These are phyloP conservation scores for Effrenium voratum DNA, from an alignment of 73 alveolate species.

Conservation along the genomic window DNA sequence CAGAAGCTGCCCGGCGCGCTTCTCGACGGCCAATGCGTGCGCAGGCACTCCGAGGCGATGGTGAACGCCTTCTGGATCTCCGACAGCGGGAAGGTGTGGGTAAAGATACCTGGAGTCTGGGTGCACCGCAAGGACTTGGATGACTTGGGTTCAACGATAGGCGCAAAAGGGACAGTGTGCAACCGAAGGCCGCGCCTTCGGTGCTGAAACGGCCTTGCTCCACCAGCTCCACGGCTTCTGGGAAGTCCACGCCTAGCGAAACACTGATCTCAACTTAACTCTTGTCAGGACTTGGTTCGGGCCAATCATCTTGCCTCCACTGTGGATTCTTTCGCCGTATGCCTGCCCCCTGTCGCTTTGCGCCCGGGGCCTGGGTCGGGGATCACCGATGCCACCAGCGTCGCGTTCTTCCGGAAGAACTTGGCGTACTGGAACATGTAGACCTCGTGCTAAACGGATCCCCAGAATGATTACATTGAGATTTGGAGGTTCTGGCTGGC, in stretches of 20 bases:
- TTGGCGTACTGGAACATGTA: slow-evolving; percentile 57
- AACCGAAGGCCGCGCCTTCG: slow-evolving; percentile 30
- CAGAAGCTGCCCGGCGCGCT: too few relatives aligned
- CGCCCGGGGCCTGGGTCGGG: slow-evolving; percentile 59
- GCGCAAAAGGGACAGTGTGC: background rate
- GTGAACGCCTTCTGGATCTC: slow-evolving; percentile 66
- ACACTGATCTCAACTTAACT: background rate
- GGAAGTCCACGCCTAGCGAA: slow-evolving; percentile 72
- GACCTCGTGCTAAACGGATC: too few relatives aligned
- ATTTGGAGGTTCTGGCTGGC: too few relatives aligned
- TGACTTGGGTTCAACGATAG: background rate
- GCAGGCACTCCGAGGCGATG: slow-evolving; percentile 46
- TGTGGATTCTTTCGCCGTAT: background rate
- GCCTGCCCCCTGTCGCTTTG: background rate
- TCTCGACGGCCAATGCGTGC: background rate
- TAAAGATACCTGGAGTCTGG: slow-evolving; percentile 89
- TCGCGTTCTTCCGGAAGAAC: slow-evolving; percentile 85
- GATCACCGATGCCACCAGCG: slow-evolving; percentile 52
- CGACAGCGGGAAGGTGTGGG: slow-evolving; percentile 61
- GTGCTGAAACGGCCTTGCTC: slow-evolving; percentile 66
- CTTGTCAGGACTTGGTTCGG: background rate
- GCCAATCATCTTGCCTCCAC: background rate
- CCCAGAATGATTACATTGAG: too few relatives aligned
- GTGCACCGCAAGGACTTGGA: too few relatives aligned
- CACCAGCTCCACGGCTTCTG: slow-evolving; percentile 68